These are phyloP conservation scores for Lentinula detonsa DNA, from an alignment of 768 basidiomycete species.

Conservation along the genomic window DNA sequence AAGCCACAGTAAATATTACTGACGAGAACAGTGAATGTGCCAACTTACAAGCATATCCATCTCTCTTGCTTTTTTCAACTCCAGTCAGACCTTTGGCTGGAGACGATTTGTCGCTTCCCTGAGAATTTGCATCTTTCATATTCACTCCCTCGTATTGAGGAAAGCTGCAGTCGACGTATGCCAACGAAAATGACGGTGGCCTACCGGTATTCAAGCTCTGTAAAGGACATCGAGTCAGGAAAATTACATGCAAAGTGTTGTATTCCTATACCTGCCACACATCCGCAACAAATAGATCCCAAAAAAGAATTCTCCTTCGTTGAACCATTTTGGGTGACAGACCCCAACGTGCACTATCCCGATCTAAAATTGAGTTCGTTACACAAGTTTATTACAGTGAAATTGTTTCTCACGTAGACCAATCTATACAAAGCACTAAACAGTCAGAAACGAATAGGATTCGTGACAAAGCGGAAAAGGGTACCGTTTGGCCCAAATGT, in stretches of 20 bases:
- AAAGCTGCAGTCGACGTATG: constrained; percentile 62
- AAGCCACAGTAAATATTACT: constrained; percentile 1
- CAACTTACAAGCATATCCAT: constrained; percentile 10
- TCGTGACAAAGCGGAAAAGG: constrained; percentile 16
- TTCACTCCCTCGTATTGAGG: constrained; percentile 35
- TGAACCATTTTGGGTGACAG: constrained; percentile 58
- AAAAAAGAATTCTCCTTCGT: constrained; percentile 63
- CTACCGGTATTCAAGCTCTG: constrained; percentile 68
- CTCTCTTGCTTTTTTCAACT: constrained; percentile 15
- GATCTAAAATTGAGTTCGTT: constrained; percentile 27
- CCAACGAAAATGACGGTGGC: constrained; percentile 60
- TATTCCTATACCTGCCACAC: constrained; percentile 50
- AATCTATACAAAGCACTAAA: constrained; percentile 31
- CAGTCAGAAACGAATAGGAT: background rate
- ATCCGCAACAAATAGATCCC: constrained; percentile 74
- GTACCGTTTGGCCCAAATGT: constrained; percentile 59
- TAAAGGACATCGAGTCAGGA: background rate
- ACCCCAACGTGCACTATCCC: constrained; percentile 61
- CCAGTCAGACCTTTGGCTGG: background rate
- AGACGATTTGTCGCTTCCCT: background rate
- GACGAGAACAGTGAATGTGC: background rate
- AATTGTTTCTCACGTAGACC: constrained; percentile 36
- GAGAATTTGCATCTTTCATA: constrained; percentile 16
- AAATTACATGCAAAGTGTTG: background rate
- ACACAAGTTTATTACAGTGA: background rate